A percentile compares a stretch with the other conserved stretches of the same genome.
phyloP scores from a whole-genome alignment of 2,329 filamentous ascomycete genomes.

The Beauveria varroae region DNA sequence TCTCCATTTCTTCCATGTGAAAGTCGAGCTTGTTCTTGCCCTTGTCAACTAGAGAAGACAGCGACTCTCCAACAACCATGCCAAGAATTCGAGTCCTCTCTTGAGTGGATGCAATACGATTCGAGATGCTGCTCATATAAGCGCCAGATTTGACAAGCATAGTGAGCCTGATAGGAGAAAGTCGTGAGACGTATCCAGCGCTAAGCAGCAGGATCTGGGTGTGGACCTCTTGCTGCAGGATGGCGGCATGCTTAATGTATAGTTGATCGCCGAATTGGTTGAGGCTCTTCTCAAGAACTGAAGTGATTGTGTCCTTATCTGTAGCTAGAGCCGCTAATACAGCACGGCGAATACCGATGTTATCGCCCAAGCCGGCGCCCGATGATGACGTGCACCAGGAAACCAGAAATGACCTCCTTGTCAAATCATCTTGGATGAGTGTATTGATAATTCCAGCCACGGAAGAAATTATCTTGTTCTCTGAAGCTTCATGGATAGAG shows the following conservation, averaged over 20 bases:
- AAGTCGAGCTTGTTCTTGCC: constrained; percentile 72
- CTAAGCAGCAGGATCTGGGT: constrained; percentile 71
- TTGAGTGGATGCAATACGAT: constrained; percentile 72
- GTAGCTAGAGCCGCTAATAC: constrained; percentile 50
- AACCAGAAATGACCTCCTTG: constrained; percentile 46
- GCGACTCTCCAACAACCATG: constrained; percentile 74
- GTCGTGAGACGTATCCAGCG: constrained; percentile 66
- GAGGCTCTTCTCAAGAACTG: constrained; percentile 60
- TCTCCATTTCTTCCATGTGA: constrained; percentile 69
- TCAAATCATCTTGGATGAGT: constrained; percentile 39
- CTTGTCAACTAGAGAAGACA: constrained; percentile 57
- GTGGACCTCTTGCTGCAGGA: constrained; percentile 84
- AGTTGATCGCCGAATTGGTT: constrained; percentile 75
- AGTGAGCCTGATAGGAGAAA: constrained; percentile 57
- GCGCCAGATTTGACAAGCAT: constrained; percentile 62
- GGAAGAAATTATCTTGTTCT: constrained; percentile 42
- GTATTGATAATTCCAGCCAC: constrained; percentile 48
- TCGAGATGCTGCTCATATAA: constrained; percentile 76
- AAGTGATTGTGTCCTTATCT: constrained; percentile 42
- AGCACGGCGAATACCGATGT: constrained; percentile 59
- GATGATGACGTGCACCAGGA: constrained; percentile 59
- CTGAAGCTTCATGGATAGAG: constrained; percentile 22
- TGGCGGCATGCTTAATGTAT: constrained; percentile 77
- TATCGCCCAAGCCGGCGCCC: constrained; percentile 57
- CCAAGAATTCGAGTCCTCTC: constrained; percentile 71